Conservation (phyloP, 1,284 basidiomycete species). For the Pseudozyma tsukubaensis region DNA sequence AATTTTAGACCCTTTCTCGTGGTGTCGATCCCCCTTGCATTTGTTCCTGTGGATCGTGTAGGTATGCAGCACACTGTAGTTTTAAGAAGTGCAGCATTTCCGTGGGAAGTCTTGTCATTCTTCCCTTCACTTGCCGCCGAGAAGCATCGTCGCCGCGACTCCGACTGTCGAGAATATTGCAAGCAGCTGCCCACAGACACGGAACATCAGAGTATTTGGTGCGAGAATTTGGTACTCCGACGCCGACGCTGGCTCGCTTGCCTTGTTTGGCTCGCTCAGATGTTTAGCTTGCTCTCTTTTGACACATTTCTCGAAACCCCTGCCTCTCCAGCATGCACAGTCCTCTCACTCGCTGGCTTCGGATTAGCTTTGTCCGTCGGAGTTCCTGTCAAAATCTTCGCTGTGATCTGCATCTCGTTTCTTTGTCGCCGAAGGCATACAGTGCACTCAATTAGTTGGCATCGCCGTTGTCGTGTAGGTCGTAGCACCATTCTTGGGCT, state of each 20-base stretch:
- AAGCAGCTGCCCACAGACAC: too few species aligned
- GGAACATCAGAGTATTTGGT: constrained; percentile 1
- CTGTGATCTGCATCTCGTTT: too few species aligned
- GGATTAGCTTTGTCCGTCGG: constrained; percentile 17
- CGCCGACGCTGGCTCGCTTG: constrained; percentile 14
- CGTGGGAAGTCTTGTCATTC: background rate
- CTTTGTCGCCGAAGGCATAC: too few species aligned
- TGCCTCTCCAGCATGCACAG: constrained; percentile 11
- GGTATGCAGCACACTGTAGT: too few species aligned
- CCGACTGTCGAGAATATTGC: constrained; percentile 1
- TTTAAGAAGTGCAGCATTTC: background rate
- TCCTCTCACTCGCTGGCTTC: background rate
- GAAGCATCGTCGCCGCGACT: constrained; percentile 14
- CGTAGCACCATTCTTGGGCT: too few species aligned
- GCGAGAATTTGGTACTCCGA: constrained; percentile 24
- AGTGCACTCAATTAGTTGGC: too few species aligned
- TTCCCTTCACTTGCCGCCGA: background rate
- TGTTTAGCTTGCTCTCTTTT: too few species aligned
- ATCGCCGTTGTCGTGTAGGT: too few species aligned
- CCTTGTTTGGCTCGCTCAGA: constrained; percentile 3
- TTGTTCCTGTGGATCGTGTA: constrained; percentile 14
- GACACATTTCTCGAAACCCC: constrained; percentile 11
- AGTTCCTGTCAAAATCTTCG: too few species aligned
- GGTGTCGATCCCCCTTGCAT: constrained; percentile 5
- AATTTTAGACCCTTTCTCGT: constrained; percentile 3